Evolutionary conservation across 176 grass and related monocot species (phyloP).

Genomic region (Carex kokanica): DNA sequence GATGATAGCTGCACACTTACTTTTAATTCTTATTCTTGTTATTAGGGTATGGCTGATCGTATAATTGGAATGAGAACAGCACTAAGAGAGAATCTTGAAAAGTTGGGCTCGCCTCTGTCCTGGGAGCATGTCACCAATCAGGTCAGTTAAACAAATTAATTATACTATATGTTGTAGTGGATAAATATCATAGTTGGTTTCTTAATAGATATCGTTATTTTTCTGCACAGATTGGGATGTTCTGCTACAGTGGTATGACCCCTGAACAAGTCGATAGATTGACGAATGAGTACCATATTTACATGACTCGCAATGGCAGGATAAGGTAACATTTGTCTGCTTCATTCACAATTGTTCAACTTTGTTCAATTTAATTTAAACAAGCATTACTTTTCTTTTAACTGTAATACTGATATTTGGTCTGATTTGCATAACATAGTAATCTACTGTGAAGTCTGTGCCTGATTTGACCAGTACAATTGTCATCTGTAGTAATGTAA

Average conservation of each 20-base stretch:
- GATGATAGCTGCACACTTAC: background rate
- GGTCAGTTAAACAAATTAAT: slow-evolving; percentile 39
- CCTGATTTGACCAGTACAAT: background rate
- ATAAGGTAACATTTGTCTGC: slow-evolving; percentile 54
- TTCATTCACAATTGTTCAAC: background rate
- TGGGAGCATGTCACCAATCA: slow-evolving; percentile 97
- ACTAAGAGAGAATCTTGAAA: slow-evolving; percentile 75
- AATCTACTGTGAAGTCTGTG: background rate
- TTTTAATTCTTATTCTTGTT: background rate
- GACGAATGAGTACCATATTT: slow-evolving; percentile 87
- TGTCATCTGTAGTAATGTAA: background rate
- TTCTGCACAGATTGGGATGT: slow-evolving; percentile 81
- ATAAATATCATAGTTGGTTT: background rate
- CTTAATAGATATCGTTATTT: background rate
- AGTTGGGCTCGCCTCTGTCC: slow-evolving; percentile 67
- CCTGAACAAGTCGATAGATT: slow-evolving; percentile 82
- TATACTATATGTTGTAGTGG: background rate
- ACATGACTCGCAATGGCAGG: slow-evolving; percentile 92
- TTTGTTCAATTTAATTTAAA: slow-evolving; percentile 3
- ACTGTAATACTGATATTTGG: background rate
- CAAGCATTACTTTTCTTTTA: background rate
- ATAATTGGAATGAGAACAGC: slow-evolving; percentile 92
- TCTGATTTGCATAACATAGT: background rate
- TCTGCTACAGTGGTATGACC: slow-evolving; percentile 94
- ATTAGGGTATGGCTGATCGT: slow-evolving; percentile 86